These are phyloP conservation scores for Nicotiana paniculata DNA, from an alignment of 257 asterid genomes.

Conservation along the genomic window DNA sequence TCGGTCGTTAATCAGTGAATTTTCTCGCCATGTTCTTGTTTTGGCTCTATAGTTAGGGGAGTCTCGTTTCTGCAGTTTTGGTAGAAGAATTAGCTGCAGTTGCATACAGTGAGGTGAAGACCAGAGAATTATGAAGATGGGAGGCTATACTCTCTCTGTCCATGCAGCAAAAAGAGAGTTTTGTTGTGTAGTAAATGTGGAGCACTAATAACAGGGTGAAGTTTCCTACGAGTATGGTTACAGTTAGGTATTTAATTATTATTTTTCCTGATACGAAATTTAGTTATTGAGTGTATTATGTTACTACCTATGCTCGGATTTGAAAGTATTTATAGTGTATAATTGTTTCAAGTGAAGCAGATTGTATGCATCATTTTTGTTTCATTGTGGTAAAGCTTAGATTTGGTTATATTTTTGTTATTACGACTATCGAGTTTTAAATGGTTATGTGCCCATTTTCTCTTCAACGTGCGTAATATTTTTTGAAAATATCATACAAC, in stretches of 20 bases:
- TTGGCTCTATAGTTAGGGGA: background rate
- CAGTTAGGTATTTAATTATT: no score
- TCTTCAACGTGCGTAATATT: no score
- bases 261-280: background rate
- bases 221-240: no score
- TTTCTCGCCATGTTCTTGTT: background rate
- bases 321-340: background rate
- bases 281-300: background rate
- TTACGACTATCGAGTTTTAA: background rate
- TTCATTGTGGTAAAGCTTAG: background rate
- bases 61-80: background rate
- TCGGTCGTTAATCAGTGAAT: background rate
- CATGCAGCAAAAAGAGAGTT: background rate
- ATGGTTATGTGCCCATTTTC: background rate
- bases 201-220: background rate
- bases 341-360: conserved; percentile 3
- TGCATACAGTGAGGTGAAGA: background rate
- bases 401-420: background rate
- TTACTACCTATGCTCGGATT: background rate
- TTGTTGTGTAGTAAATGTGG: background rate
- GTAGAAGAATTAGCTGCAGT: background rate
- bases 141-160: background rate
- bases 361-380: background rate
- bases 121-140: background rate
- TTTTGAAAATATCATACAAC: no score